Conservation (phyloP, 140 eudicot genomes). For the Cichorium intybus region DNA sequence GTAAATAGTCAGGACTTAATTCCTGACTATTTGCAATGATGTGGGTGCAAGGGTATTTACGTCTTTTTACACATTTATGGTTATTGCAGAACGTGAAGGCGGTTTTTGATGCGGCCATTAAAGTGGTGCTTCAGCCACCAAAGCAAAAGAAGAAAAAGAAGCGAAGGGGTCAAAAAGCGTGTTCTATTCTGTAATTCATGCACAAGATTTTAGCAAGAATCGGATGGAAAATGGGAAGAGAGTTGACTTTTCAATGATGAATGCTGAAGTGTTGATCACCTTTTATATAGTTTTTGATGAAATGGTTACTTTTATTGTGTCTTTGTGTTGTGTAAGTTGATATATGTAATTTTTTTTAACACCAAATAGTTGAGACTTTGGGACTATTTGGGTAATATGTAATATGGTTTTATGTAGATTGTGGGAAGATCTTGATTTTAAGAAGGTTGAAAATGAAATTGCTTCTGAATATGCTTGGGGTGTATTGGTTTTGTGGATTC, state of each 20-base stretch:
- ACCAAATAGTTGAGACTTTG: conserved; percentile 9
- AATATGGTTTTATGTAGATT: conserved; percentile 13
- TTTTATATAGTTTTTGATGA: conserved; percentile 16
- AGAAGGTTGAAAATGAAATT: conserved; percentile 3
- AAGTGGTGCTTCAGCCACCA: conserved; percentile 82
- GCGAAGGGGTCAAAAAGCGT: conserved; percentile 62
- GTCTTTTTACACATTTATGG: neutral
- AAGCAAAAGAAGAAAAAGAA: conserved; percentile 85
- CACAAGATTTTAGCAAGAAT: neutral
- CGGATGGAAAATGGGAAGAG: neutral
- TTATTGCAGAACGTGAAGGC: conserved; percentile 74
- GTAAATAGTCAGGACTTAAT: no score
- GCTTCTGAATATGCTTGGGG: neutral
- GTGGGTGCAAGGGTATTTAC: neutral
- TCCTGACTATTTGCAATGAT: neutral
- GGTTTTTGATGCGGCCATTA: conserved; percentile 79
- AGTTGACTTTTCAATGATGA: conserved; percentile 12
- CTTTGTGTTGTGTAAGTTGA: conserved; percentile 16
- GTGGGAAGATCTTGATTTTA: conserved; percentile 4
- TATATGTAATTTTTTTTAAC: conserved; percentile 23
- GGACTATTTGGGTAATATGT: conserved; percentile 10
- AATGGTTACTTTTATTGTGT: conserved; percentile 7
- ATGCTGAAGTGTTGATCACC: conserved; percentile 12
- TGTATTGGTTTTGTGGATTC: neutral
- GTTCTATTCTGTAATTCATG: conserved; percentile 49